Percentiles rank a stretch among this genome's conserved stretches.
phyloP scores from a whole-genome alignment of 2,329 filamentous ascomycete species.

The Fusarium nodosum region DNA sequence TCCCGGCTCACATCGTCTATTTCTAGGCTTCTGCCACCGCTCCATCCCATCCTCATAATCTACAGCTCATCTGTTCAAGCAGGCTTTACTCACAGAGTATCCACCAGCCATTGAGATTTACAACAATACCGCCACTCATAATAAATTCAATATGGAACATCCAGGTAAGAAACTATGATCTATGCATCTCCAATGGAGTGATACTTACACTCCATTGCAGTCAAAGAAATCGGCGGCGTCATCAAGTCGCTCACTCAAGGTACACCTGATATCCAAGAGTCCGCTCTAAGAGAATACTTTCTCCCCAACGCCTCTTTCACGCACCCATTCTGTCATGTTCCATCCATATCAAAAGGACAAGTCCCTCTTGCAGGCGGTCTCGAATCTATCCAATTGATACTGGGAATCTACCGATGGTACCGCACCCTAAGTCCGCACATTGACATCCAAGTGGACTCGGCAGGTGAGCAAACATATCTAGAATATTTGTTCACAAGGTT shows the following conservation, averaged over 20 bases:
- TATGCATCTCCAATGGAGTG: neutral
- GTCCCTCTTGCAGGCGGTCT: slow-evolving; percentile 59
- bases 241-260: slow-evolving; percentile 78
- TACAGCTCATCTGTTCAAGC: neutral
- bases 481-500: neutral
- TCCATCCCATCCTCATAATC: neutral
- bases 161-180: slow-evolving; percentile 54
- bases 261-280: slow-evolving; percentile 73
- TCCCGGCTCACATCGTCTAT: slow-evolving; percentile 14
- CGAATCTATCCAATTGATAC: slow-evolving; percentile 76
- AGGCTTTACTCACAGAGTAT: slow-evolving; percentile 8
- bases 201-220: slow-evolving; percentile 46
- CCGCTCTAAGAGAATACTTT: slow-evolving; percentile 79
- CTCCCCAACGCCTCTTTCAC: slow-evolving; percentile 78
- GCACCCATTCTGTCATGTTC: slow-evolving; percentile 83
- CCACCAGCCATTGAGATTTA: neutral
- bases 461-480: slow-evolving; percentile 55
- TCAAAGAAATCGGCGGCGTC: slow-evolving; percentile 72
- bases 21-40: neutral
- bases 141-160: slow-evolving; percentile 52
- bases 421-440: slow-evolving; percentile 84
- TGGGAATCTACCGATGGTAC: slow-evolving; percentile 84
- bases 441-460: slow-evolving; percentile 73
- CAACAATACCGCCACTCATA: neutral
- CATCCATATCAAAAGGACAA: slow-evolving; percentile 60